Conservation (phyloP, 805 yeast genomes). For the Metschnikowia aberdeeniae region DNA sequence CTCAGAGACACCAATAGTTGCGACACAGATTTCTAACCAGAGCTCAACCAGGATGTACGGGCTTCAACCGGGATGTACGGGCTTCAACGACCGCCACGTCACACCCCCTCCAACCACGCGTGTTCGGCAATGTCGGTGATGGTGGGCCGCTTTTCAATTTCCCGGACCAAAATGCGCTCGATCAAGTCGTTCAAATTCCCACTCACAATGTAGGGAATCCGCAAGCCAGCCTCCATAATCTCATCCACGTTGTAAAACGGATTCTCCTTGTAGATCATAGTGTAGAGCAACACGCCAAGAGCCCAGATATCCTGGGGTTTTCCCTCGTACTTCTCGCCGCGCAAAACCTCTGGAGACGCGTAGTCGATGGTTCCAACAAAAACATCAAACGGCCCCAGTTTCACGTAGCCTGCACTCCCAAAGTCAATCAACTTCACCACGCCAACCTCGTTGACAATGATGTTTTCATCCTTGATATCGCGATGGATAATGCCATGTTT, state of each 20-base stretch:
- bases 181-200: constrained; percentile 61
- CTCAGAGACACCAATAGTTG: neutral
- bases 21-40: neutral
- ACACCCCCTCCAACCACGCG: constrained; percentile 47
- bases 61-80: neutral
- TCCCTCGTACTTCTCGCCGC: constrained; percentile 87
- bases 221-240: constrained; percentile 83
- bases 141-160: constrained; percentile 63
- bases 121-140: constrained; percentile 67
- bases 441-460: constrained; percentile 80
- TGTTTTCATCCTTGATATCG: constrained; percentile 92
- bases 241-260: constrained; percentile 96
- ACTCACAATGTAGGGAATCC: constrained; percentile 65
- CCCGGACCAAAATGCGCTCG: constrained; percentile 61
- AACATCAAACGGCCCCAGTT: constrained; percentile 93
- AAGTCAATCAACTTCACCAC: constrained; percentile 85
- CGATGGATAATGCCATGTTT: constrained; percentile 85
- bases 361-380: constrained; percentile 97
- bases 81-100: neutral
- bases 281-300: constrained; percentile 83
- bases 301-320: constrained; percentile 98
- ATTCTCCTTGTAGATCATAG: constrained; percentile 87
- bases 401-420: constrained; percentile 89
- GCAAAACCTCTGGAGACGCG: constrained; percentile 94
- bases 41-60: neutral